Evolutionary conservation across 2,329 filamentous ascomycete species (phyloP).

Genomic region (Cadophora gregata): DNA sequence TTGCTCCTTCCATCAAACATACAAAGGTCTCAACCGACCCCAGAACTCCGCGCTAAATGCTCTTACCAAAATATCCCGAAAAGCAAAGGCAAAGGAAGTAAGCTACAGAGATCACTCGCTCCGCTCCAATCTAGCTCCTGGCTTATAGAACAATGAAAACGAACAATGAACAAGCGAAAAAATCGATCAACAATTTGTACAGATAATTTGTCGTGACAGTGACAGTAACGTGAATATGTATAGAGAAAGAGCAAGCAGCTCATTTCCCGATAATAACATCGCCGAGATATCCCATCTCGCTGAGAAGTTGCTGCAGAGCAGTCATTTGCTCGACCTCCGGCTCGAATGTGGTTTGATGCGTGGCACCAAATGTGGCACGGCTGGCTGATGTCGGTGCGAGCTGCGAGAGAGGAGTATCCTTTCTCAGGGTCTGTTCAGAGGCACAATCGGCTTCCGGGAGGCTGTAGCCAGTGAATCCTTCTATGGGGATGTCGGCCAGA

Average conservation of each 20-base stretch:
- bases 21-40: background rate
- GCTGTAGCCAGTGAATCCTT: conserved; percentile 23
- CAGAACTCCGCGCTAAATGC: conserved; percentile 33
- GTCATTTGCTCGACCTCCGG: conserved; percentile 36
- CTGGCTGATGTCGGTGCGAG: conserved; percentile 28
- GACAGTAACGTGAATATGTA: background rate
- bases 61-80: conserved; percentile 7
- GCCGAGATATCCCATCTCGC: conserved; percentile 57
- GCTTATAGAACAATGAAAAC: background rate
- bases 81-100: conserved; percentile 2
- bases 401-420: conserved; percentile 16
- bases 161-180: background rate
- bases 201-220: background rate
- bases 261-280: conserved; percentile 48
- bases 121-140: background rate
- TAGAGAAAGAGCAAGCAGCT: background rate
- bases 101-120: conserved; percentile 3
- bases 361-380: conserved; percentile 35
- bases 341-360: conserved; percentile 36
- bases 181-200: conserved; percentile 14
- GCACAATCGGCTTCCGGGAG: conserved; percentile 22
- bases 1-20: background rate
- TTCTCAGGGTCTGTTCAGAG: conserved; percentile 24
- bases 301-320: conserved; percentile 54
- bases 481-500: conserved; percentile 14